A percentile compares a stretch with the other conserved stretches of the same genome.
phyloP scores from a whole-genome alignment of 2,329 filamentous ascomycete genomes.

The Hypoxylon sp. region DNA sequence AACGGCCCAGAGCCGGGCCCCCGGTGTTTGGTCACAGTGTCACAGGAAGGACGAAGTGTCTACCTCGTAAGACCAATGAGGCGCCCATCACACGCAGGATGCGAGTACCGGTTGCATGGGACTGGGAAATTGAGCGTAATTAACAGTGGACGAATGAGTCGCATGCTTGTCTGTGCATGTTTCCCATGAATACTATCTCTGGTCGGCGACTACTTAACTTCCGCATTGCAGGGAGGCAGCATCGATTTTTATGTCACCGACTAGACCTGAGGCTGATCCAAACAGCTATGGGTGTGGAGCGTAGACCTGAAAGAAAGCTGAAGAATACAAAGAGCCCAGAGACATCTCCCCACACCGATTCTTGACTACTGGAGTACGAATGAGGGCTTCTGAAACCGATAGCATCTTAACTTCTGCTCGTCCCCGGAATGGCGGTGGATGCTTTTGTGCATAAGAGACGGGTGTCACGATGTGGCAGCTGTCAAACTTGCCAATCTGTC shows the following conservation, averaged over 20 bases:
- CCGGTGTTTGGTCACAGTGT: slow-evolving; percentile 6
- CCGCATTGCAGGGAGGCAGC: neutral
- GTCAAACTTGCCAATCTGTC: slow-evolving; percentile 25
- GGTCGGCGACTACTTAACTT: slow-evolving; percentile 34
- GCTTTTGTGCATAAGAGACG: slow-evolving; percentile 27
- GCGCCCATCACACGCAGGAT: slow-evolving; percentile 19
- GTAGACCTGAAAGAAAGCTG: slow-evolving; percentile 30
- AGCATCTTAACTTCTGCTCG: slow-evolving; percentile 32
- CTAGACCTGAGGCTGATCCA: slow-evolving; percentile 19
- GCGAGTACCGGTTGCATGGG: slow-evolving; percentile 20
- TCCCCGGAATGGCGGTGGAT: slow-evolving; percentile 38
- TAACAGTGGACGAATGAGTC: slow-evolving; percentile 13
- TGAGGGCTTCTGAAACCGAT: slow-evolving; percentile 36
- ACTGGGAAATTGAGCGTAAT: slow-evolving; percentile 23
- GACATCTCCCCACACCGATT: slow-evolving; percentile 16
- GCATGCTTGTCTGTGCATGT: too few species aligned
- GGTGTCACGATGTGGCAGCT: slow-evolving; percentile 30
- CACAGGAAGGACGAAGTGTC: neutral
- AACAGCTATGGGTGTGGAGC: slow-evolving; percentile 18
- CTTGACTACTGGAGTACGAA: slow-evolving; percentile 16
- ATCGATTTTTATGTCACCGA: slow-evolving; percentile 1
- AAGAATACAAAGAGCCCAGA: slow-evolving; percentile 24
- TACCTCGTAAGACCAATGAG: slow-evolving; percentile 10
- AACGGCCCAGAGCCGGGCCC: slow-evolving; percentile 11
- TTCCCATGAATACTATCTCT: too few species aligned